phyloP scores from a whole-genome alignment of 2,329 filamentous ascomycete genomes.

The Apiospora arundinis region DNA sequence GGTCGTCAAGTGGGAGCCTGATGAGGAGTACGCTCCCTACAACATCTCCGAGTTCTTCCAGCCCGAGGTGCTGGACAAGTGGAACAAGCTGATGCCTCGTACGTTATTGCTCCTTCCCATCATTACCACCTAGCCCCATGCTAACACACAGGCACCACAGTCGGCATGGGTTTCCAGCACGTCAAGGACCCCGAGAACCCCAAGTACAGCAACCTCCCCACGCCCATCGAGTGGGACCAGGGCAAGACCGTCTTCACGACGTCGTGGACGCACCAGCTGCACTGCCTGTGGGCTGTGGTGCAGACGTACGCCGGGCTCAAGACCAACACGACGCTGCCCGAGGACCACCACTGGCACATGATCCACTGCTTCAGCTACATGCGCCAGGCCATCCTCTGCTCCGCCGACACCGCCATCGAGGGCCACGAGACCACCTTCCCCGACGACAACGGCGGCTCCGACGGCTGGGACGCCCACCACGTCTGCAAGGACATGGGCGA shows the following conservation, averaged over 20 bases:
- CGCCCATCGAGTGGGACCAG: constrained; percentile 39
- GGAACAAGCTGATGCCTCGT: constrained; percentile 50
- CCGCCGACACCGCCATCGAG: constrained; percentile 52
- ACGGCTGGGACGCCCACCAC: constrained; percentile 51
- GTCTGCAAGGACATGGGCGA: constrained; percentile 52
- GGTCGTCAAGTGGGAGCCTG: constrained; percentile 46
- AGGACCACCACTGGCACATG: constrained; percentile 55
- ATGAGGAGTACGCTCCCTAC: constrained; percentile 47
- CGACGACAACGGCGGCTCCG: constrained; percentile 51
- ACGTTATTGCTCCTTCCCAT: constrained; percentile 22
- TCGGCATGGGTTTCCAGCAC: constrained; percentile 45
- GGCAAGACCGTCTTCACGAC: constrained; percentile 47
- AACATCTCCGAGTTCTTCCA: constrained; percentile 47
- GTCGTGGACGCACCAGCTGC: constrained; percentile 48
- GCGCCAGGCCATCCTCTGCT: constrained; percentile 54
- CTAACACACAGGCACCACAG: constrained; percentile 26
- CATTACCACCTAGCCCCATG: not conserved
- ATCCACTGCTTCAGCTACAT: constrained; percentile 57
- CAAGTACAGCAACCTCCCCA: constrained; percentile 40
- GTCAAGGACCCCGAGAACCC: constrained; percentile 36
- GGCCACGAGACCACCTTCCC: constrained; percentile 54
- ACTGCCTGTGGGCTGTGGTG: constrained; percentile 50
- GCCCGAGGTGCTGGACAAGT: constrained; percentile 43
- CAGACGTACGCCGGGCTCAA: constrained; percentile 51
- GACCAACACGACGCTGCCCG: constrained; percentile 45